Percentiles rank a stretch among this genome's conserved stretches.
Conservation (phyloP, 1,284 basidiomycete species). For the Cryptococcus depauperatus region DNA sequence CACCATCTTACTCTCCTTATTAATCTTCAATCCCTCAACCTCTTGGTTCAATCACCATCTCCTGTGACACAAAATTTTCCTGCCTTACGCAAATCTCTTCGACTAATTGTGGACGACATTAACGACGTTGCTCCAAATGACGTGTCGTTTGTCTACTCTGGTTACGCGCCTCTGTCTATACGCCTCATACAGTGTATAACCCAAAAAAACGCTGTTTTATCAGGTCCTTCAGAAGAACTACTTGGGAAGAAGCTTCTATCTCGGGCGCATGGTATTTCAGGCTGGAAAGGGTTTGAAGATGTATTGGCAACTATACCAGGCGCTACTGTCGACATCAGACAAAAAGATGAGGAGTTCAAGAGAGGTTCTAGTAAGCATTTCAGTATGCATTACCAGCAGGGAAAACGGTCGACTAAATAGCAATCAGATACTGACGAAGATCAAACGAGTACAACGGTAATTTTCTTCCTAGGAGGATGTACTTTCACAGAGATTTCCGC, state of each 20-base stretch:
- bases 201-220: constrained; percentile 76
- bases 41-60: constrained; percentile 48
- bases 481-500: constrained; percentile 96
- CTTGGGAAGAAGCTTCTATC: constrained; percentile 26
- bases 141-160: constrained; percentile 91
- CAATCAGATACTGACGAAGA: constrained; percentile 18
- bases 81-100: constrained; percentile 69
- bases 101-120: constrained; percentile 82
- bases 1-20: constrained; percentile 76
- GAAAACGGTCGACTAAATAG: not conserved
- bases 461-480: constrained; percentile 98
- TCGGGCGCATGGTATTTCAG: constrained; percentile 78
- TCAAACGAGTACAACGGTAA: constrained; percentile 66
- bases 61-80: constrained; percentile 53
- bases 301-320: constrained; percentile 72
- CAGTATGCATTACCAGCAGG: too few species aligned
- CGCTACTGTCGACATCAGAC: constrained; percentile 70
- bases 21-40: constrained; percentile 62
- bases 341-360: constrained; percentile 31
- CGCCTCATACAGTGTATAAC: constrained; percentile 86
- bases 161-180: constrained; percentile 88
- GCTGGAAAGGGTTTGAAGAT: constrained; percentile 97
- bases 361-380: constrained; percentile 1
- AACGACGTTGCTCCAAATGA: constrained; percentile 69
- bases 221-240: constrained; percentile 18